A percentile compares a stretch with the other conserved stretches of the same genome.
Conservation (phyloP, 2,329 filamentous ascomycete genomes). For the Colletotrichum eremochloae region DNA sequence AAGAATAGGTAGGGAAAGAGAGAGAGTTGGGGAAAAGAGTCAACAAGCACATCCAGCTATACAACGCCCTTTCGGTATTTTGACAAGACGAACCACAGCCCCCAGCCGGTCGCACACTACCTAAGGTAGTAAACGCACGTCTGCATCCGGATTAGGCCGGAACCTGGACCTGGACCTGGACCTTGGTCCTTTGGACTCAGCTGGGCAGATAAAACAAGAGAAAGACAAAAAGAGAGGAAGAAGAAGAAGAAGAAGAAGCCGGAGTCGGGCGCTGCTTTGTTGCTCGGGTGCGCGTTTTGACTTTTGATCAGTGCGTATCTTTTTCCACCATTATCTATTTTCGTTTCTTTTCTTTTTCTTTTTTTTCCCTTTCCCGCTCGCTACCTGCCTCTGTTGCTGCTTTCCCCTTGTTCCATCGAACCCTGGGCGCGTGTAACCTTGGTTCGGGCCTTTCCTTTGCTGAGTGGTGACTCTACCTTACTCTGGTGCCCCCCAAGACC, state of each 20-base stretch:
- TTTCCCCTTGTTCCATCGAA: neutral
- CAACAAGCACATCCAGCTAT: neutral
- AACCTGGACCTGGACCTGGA: neutral
- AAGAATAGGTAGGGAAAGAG: neutral
- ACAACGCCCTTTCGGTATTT: constrained; percentile 11
- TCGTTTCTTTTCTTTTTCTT: neutral
- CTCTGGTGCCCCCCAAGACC: neutral
- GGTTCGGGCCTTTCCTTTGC: neutral
- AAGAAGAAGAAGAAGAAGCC: neutral
- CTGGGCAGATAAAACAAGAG: neutral
- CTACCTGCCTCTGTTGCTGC: neutral
- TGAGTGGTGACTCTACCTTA: neutral
- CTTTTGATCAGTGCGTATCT: constrained; percentile 18
- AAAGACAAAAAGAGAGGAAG: neutral
- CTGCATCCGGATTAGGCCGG: constrained; percentile 9
- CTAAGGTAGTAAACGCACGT: neutral
- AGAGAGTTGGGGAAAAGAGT: neutral
- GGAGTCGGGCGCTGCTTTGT: constrained; percentile 19
- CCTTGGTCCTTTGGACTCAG: neutral
- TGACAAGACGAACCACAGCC: neutral
- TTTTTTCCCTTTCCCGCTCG: neutral
- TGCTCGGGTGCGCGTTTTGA: constrained; percentile 8
- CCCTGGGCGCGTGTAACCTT: neutral
- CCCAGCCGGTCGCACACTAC: neutral
- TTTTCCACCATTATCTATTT: neutral